These are phyloP conservation scores for Boechera retrofracta DNA, from an alignment of 345 rosid genomes.

Conservation along the genomic window DNA sequence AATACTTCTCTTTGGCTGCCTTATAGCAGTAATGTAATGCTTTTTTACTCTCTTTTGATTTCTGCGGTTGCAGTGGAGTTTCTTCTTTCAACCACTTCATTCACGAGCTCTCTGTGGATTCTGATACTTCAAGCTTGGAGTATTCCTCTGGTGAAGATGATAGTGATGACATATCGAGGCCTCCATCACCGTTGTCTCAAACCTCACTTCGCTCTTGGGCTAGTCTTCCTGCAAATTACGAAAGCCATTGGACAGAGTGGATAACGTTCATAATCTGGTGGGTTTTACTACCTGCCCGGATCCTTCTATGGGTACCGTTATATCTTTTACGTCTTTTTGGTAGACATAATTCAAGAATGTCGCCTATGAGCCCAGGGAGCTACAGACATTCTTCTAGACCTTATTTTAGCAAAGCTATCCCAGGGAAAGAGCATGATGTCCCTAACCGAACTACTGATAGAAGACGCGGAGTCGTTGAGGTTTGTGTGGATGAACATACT, in stretches of 20 bases:
- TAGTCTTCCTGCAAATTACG: conserved; percentile 49
- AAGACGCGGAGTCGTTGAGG: conserved; percentile 98
- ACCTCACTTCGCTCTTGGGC: conserved; percentile 66
- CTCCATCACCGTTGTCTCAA: conserved; percentile 72
- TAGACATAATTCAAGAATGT: conserved; percentile 43
- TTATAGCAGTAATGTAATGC: neutral
- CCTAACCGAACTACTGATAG: conserved; percentile 75
- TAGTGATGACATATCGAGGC: conserved; percentile 58
- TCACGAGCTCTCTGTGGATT: conserved; percentile 81
- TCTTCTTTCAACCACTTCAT: conserved; percentile 94
- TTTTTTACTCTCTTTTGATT: conserved; percentile 10
- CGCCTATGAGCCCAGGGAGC: conserved; percentile 48
- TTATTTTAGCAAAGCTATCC: conserved; percentile 48
- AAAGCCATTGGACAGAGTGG: conserved; percentile 62
- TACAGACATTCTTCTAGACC: conserved; percentile 44
- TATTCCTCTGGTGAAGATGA: conserved; percentile 86
- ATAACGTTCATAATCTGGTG: conserved; percentile 55
- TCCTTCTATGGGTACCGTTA: conserved; percentile 62
- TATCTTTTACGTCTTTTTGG: conserved; percentile 47
- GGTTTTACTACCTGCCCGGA: conserved; percentile 63
- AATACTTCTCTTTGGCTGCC: neutral
- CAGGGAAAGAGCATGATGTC: conserved; percentile 63
- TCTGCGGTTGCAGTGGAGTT: conserved; percentile 66
- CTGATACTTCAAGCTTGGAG: conserved; percentile 71
- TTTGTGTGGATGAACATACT: conserved; percentile 37